A percentile compares a stretch with the other conserved stretches of the same genome.
Evolutionary conservation across 2,329 filamentous ascomycete genomes (phyloP).

Genomic region (Botryotinia calthae): DNA sequence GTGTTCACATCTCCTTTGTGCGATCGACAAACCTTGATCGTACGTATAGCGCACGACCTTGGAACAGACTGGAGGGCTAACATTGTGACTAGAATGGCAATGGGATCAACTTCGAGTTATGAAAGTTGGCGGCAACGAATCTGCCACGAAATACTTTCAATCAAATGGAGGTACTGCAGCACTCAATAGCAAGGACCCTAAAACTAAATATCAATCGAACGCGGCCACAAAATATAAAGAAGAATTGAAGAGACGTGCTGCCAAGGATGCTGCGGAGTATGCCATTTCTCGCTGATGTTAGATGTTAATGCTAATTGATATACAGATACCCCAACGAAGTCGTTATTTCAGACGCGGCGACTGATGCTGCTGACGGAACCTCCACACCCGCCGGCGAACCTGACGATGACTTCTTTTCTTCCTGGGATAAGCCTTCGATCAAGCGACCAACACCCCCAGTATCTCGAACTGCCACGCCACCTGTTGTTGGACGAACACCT

Average conservation of each 20-base stretch:
- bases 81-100: slow-evolving; percentile 72
- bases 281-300: slow-evolving; percentile 35
- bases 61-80: slow-evolving; percentile 27
- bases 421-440: slow-evolving; percentile 96
- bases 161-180: slow-evolving; percentile 92
- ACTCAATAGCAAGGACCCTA: slow-evolving; percentile 91
- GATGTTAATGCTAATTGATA: slow-evolving; percentile 28
- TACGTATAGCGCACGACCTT: slow-evolving; percentile 52
- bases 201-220: slow-evolving; percentile 93
- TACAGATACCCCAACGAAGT: slow-evolving; percentile 79
- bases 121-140: slow-evolving; percentile 98
- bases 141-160: slow-evolving; percentile 97
- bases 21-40: slow-evolving; percentile 97
- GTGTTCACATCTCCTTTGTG: slow-evolving; percentile 98
- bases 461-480: slow-evolving; percentile 84
- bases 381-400: slow-evolving; percentile 78
- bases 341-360: slow-evolving; percentile 70
- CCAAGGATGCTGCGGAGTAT: slow-evolving; percentile 80
- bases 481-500: slow-evolving; percentile 72
- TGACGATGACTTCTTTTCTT: slow-evolving; percentile 96
- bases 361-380: slow-evolving; percentile 59
- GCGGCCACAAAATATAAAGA: slow-evolving; percentile 98
- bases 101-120: slow-evolving; percentile 96
- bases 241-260: slow-evolving; percentile 82
- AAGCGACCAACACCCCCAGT: slow-evolving; percentile 93